Conservation (phyloP, 2,329 filamentous ascomycete species). For the Aspergillus glaucus region DNA sequence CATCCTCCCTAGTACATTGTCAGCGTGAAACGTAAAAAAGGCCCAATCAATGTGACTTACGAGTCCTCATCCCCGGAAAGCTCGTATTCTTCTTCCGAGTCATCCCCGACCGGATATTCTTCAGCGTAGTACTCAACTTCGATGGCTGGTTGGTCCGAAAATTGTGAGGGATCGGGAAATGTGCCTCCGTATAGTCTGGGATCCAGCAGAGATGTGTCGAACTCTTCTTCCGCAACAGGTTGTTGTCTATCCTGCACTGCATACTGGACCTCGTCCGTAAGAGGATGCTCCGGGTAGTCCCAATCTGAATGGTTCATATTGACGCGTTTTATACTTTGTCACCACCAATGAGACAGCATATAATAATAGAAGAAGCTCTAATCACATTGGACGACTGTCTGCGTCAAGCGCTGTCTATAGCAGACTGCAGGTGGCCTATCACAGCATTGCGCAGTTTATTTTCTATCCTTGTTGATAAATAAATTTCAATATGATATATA, state of each 20-base stretch:
- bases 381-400: neutral
- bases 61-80: slow-evolving; percentile 18
- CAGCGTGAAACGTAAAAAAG: neutral
- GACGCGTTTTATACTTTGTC: neutral
- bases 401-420: no score
- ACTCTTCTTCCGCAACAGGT: slow-evolving; percentile 7
- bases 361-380: neutral
- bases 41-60: neutral
- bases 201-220: slow-evolving; percentile 23
- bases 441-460: no score
- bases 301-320: slow-evolving; percentile 5
- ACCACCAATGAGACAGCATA: neutral
- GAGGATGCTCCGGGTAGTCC: slow-evolving; percentile 13
- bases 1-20: slow-evolving; percentile 18
- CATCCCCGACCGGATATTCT: slow-evolving; percentile 5
- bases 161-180: slow-evolving; percentile 11
- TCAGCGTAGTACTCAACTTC: slow-evolving; percentile 10
- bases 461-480: no score
- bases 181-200: slow-evolving; percentile 27
- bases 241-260: slow-evolving; percentile 24
- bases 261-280: slow-evolving; percentile 17
- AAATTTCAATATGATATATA: no score
- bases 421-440: no score
- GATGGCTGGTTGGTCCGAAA: slow-evolving; percentile 5
- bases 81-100: slow-evolving; percentile 20